Evolutionary conservation across 495 filamentous ascomycete species (phyloP).

Genomic region (Articulospora tetracladia): DNA sequence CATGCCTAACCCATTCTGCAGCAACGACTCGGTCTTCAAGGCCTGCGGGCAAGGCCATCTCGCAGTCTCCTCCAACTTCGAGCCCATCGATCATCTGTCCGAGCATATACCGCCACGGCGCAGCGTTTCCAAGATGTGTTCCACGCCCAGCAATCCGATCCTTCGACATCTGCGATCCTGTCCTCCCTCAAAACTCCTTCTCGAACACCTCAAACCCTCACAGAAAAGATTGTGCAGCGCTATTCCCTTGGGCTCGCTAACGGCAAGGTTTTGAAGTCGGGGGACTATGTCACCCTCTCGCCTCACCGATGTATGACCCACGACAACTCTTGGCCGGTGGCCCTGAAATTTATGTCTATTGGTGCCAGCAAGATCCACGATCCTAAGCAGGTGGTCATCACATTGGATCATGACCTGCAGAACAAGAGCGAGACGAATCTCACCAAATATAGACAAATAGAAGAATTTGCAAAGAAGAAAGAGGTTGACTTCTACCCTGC

Average conservation of each 20-base stretch:
- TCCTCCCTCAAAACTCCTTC: conserved; percentile 36
- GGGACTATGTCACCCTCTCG: conserved; percentile 79
- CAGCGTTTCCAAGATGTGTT: conserved; percentile 43
- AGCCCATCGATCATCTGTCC: conserved; percentile 5
- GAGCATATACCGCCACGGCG: conserved; percentile 36
- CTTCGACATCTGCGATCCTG: conserved; percentile 38
- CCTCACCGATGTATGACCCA: conserved; percentile 85
- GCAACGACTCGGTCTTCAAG: conserved; percentile 23
- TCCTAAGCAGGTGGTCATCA: conserved; percentile 46
- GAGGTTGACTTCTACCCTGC: conserved; percentile 83
- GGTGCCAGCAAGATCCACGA: conserved; percentile 28
- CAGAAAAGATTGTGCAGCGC: conserved; percentile 87
- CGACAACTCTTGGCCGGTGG: conserved; percentile 89
- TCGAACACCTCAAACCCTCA: conserved; percentile 69
- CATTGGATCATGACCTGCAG: conserved; percentile 91
- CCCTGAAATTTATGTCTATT: conserved; percentile 53
- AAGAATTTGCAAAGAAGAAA: conserved; percentile 78
- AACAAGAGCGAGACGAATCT: conserved; percentile 81
- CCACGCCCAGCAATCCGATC: conserved; percentile 45
- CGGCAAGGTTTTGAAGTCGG: conserved; percentile 67
- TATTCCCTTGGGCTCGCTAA: conserved; percentile 67
- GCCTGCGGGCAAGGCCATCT: conserved; percentile 22
- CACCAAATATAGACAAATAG: conserved; percentile 80
- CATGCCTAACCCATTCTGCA: neutral
- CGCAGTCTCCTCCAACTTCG: conserved; percentile 17